Evolutionary conservation across 2,329 filamentous ascomycete species (phyloP), one percentile per base, ranked within the genome.

Genomic region (Didymella arachidicola): DNA sequence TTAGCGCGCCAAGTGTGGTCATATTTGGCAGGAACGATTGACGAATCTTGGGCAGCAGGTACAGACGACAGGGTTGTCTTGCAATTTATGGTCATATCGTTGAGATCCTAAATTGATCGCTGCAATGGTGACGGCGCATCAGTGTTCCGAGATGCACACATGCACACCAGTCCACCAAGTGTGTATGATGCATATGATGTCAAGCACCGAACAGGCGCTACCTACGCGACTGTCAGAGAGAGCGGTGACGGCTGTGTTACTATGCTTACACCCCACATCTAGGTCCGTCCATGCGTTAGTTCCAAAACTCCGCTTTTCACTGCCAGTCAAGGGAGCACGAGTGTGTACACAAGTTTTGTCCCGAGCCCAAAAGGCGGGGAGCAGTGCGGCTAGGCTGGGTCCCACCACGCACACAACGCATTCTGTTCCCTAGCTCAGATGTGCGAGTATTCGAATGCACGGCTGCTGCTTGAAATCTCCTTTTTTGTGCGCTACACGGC

Each of bases 161-260:
- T 11, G 27, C 30, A 47, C 18, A 43, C 6, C 14, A 45, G 36
- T 26, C 25, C 32, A 45, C 30, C 10, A 11, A 25, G 34, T 25
- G 46, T 50, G 43, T 48, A 45, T 50, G 50, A 59, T 25, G 46
- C 56, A 47, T 48, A 45, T 50, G 50, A 59, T 29, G n/a, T 46
- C 10, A 27, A 47, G 45, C 41, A 41, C 25, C 53, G 47, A 4
- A 43, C 39, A 50, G 25, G 38, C 26, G 26, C 45, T 41, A 42
- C 45, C 56, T 45, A 50, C 26, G n/a, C 12, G 42, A 25, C 25
- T 14, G 19, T 36, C 29, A 41, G 14, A 51, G 56, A 41, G 14
- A 51, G 56, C 56, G 56, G 56, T 59, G 56, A 54, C 56, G 41
- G 45, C 41, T 38, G 56, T 59, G 56, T 42, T 2, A 59, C 56